Conservation (phyloP, 208 protist species). For the Leishmania amazonensis region DNA sequence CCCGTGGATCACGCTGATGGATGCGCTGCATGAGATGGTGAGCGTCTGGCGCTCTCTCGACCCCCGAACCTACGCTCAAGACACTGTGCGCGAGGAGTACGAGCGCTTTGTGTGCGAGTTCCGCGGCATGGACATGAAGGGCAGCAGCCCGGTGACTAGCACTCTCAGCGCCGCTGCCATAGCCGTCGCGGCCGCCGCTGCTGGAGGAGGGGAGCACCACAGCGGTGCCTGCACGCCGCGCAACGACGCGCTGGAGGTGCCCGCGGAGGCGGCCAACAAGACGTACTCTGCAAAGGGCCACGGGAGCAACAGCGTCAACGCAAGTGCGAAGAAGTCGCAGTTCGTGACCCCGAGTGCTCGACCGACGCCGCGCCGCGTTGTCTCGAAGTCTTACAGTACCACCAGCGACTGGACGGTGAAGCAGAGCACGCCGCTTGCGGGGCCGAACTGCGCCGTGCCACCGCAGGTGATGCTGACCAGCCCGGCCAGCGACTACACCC, state of each 20-base stretch:
- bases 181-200: not conserved
- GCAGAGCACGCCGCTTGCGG: slow-evolving; percentile 22
- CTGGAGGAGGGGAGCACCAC: slow-evolving; percentile 12
- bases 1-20: slow-evolving; percentile 72
- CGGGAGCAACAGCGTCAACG: slow-evolving; percentile 4
- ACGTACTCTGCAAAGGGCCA: not conserved
- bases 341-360: slow-evolving; percentile 75
- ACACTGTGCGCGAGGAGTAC: slow-evolving; percentile 33
- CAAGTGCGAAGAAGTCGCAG: slow-evolving; percentile 29
- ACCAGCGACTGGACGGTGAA: slow-evolving; percentile 36
- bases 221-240: slow-evolving; percentile 23
- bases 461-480: slow-evolving; percentile 51
- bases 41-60: slow-evolving; percentile 51
- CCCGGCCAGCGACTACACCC: slow-evolving; percentile 45
- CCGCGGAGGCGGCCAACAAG: slow-evolving; percentile 1
- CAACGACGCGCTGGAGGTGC: slow-evolving; percentile 18
- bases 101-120: slow-evolving; percentile 39
- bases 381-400: slow-evolving; percentile 51
- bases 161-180: not conserved
- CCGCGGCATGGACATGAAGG: slow-evolving; percentile 3
- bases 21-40: slow-evolving; percentile 71
- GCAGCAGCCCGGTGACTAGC: not conserved
- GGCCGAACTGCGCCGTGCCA: not conserved
- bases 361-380: slow-evolving; percentile 73
- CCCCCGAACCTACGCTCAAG: slow-evolving; percentile 32